Percentiles rank a stretch among this genome's conserved stretches.
phyloP scores from a whole-genome alignment of 2,329 filamentous ascomycete species.

The Pseudogymnoascus sp. region DNA sequence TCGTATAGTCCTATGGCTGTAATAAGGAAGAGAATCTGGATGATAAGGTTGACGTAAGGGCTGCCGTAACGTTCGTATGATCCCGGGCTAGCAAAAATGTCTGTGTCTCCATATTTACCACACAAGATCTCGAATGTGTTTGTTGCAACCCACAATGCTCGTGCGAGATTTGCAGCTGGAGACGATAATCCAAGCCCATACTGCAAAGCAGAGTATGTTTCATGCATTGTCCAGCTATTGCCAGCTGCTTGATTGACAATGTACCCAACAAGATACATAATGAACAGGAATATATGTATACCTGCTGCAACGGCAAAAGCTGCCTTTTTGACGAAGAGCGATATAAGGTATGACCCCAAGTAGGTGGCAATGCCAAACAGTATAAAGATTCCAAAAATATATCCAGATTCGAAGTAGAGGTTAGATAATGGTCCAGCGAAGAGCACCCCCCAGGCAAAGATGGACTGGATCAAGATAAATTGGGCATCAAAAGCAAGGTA shows the following conservation, averaged over 20 bases:
- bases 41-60: conserved; percentile 21
- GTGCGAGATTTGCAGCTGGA: conserved; percentile 50
- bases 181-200: conserved; percentile 50
- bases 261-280: conserved; percentile 42
- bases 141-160: conserved; percentile 45
- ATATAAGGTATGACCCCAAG: conserved; percentile 23
- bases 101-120: conserved; percentile 21
- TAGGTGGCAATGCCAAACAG: conserved; percentile 25
- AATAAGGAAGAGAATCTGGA: conserved; percentile 23
- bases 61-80: conserved; percentile 23
- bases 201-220: conserved; percentile 44
- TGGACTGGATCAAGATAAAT: conserved; percentile 20
- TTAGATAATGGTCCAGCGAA: conserved; percentile 16
- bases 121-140: conserved; percentile 22
- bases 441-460: conserved; percentile 20
- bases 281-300: conserved; percentile 31
- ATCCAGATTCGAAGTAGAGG: conserved; percentile 19
- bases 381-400: conserved; percentile 21
- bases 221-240: conserved; percentile 43
- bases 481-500: conserved; percentile 25
- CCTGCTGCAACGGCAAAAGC: conserved; percentile 24
- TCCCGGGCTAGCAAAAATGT: conserved; percentile 14
- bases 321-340: conserved; percentile 23
- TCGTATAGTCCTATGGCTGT: conserved; percentile 19
- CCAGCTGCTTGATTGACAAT: conserved; percentile 50